Conservation (phyloP, 2,329 filamentous ascomycete genomes). For the Ophiostoma triangulosporum region DNA sequence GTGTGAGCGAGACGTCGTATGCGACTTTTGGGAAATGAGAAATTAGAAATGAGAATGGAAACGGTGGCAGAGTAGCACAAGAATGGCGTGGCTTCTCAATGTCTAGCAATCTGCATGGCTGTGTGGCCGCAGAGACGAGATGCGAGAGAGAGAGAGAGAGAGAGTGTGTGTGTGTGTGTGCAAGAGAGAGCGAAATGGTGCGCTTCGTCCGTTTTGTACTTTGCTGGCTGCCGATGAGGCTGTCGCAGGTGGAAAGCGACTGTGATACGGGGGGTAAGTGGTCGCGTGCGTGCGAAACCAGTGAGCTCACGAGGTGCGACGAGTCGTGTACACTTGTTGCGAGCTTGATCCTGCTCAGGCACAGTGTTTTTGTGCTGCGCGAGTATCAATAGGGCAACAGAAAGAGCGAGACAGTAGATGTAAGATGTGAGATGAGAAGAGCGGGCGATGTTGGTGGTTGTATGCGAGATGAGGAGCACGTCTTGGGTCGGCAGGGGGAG, state of each 20-base stretch:
- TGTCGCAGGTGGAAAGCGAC: not conserved
- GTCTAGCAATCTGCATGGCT: not conserved
- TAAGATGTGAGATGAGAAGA: too few relatives aligned
- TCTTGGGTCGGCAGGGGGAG: too few relatives aligned
- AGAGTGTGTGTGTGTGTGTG: not conserved
- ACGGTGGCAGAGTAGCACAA: not conserved
- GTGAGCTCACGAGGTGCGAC: not conserved
- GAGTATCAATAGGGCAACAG: too few relatives aligned
- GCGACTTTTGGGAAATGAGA: too few relatives aligned
- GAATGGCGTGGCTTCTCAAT: conserved; percentile 2
- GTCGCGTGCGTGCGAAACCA: conserved; percentile 4
- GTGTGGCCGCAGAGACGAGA: not conserved
- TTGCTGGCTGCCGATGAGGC: not conserved
- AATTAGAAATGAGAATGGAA: not conserved
- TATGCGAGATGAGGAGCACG: too few relatives aligned
- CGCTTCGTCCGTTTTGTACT: not conserved
- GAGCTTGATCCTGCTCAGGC: too few relatives aligned
- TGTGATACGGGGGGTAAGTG: not conserved
- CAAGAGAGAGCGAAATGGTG: not conserved
- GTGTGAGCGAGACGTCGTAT: too few relatives aligned
- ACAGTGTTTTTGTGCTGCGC: too few relatives aligned
- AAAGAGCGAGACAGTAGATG: too few relatives aligned
- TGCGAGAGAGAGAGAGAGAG: not conserved
- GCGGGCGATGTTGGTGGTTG: too few relatives aligned
- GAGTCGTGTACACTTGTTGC: too few relatives aligned